Evolutionary conservation across 192 early-diverging fungal species (phyloP), one percentile per base, ranked within the genome.

Genomic region (Coemansia sp.): DNA sequence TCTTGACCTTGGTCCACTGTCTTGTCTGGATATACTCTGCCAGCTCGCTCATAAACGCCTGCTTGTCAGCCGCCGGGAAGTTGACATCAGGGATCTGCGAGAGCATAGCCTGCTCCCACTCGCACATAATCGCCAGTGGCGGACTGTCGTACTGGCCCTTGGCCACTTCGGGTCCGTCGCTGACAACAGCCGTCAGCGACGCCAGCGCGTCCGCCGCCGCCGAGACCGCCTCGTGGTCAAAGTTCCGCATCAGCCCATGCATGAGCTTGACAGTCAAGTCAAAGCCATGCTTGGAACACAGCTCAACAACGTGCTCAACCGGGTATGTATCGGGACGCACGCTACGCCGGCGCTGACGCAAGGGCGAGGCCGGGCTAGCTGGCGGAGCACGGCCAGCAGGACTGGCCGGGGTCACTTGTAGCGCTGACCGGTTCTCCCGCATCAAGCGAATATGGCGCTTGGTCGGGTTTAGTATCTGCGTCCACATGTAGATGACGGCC

Each of bases 391-490:
- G 33, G 9, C 13, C 39, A 12, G 23, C 58, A 11, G 68, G 42
- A 3, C n/a, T 31, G 28, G 50, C 38, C 3, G 36, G 58, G 18
- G 34, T 59, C 21, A 34, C 23, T 35, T 59, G 65, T 28, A 47
- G 23, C 5, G 64, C 47, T 23, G 61, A 43, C 28, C 50, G 42
- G 23, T 23, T 55, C 25, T 70, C 73, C 28, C 36, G 73, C 36
- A 66, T 65, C 63, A 71, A 38, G 41, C 73, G 73, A 25, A 81
- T 52, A n/a, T 81, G 78, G 39, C 78, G 78, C 48, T 67, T 67
- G n/a, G 78, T 69, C 4, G 78, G 78, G n/a, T 47, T 58, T 25
- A 81, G 73, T 6, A 81, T 50, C 78, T 76, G 78, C 7, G 45
- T 33, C 78, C 73, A 81, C 0, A 67, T 64, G 8, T 45, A 56